A percentile compares a stretch with the other conserved stretches of the same genome.
phyloP scores from a whole-genome alignment of 345 rosid species.

The Eutrema japonicum region DNA sequence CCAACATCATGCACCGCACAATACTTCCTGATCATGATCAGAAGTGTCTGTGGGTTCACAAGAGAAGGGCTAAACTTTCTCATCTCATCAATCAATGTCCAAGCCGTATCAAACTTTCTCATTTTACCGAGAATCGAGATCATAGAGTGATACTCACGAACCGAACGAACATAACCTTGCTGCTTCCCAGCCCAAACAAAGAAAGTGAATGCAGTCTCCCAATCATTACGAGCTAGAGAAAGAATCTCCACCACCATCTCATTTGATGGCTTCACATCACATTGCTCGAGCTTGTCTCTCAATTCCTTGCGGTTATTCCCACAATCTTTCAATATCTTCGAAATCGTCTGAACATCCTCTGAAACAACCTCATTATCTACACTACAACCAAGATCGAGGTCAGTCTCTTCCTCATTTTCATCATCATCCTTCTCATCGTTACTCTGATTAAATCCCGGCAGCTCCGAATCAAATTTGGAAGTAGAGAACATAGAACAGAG shows the following conservation, averaged over 20 bases:
- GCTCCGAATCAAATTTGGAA: conserved; percentile 4
- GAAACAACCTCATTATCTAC: conserved; percentile 37
- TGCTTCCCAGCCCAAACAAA: conserved; percentile 83
- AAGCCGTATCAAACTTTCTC: conserved; percentile 93
- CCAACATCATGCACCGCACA: conserved; percentile 88
- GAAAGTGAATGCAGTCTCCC: conserved; percentile 90
- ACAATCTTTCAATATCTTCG: conserved; percentile 49
- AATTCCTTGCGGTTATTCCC: conserved; percentile 48
- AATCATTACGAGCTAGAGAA: conserved; percentile 72
- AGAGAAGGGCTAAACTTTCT: conserved; percentile 59
- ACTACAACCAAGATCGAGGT: conserved; percentile 13
- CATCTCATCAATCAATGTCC: conserved; percentile 89
- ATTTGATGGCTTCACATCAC: conserved; percentile 54
- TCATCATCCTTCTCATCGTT: conserved; percentile 23
- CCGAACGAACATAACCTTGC: conserved; percentile 57
- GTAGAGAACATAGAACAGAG: conserved; percentile 35
- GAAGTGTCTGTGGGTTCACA: conserved; percentile 71
- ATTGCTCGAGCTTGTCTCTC: conserved; percentile 61
- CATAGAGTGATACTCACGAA: conserved; percentile 76
- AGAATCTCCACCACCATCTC: conserved; percentile 76
- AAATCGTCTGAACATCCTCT: conserved; percentile 51
- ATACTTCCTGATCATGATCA: conserved; percentile 88
- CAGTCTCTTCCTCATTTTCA: conserved; percentile 37
- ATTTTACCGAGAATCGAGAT: conserved; percentile 81
- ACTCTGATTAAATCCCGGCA: not conserved